Percentiles rank a stretch among this genome's conserved stretches.
phyloP scores from a whole-genome alignment of 495 filamentous ascomycete species.

The Mytilinidion resinicola region DNA sequence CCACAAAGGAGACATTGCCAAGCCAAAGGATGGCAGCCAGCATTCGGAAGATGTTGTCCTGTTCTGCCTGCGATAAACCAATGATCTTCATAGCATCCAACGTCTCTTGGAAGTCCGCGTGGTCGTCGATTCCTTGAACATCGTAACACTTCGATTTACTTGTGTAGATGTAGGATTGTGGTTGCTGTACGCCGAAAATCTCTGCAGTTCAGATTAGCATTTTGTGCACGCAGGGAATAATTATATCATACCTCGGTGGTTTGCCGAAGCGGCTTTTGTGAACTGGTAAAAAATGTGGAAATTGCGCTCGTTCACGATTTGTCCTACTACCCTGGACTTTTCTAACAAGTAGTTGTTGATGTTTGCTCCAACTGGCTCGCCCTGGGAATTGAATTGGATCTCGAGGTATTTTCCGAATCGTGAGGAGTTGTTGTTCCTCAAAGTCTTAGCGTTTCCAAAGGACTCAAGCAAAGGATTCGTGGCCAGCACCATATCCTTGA shows the following conservation, averaged over 20 bases:
- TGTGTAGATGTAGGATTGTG: conserved; percentile 92
- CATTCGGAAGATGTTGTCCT: conserved; percentile 97
- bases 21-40: conserved; percentile 89
- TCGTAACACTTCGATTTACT: conserved; percentile 89
- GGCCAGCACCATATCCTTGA: conserved; percentile 97
- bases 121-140: conserved; percentile 87
- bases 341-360: conserved; percentile 98
- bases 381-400: conserved; percentile 89
- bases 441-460: conserved; percentile 96
- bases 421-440: conserved; percentile 98
- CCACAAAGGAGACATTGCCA: conserved; percentile 82
- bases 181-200: conserved; percentile 80
- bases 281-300: conserved; percentile 99
- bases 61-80: conserved; percentile 79
- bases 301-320: conserved; percentile 92
- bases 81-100: conserved; percentile 92
- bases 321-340: conserved; percentile 90
- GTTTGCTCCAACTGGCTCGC: conserved; percentile 91
- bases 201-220: conserved; percentile 33
- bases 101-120: conserved; percentile 85
- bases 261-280: conserved; percentile 82
- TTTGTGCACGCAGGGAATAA: conserved; percentile 1
- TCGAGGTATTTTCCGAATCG: conserved; percentile 98
- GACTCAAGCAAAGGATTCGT: conserved; percentile 97
- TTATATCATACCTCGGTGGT: conserved; percentile 57